Percentiles rank a stretch among this genome's conserved stretches.
These are phyloP conservation scores for Calonectria naviculata DNA, from an alignment of 2,329 filamentous ascomycete species.

Conservation along the genomic window DNA sequence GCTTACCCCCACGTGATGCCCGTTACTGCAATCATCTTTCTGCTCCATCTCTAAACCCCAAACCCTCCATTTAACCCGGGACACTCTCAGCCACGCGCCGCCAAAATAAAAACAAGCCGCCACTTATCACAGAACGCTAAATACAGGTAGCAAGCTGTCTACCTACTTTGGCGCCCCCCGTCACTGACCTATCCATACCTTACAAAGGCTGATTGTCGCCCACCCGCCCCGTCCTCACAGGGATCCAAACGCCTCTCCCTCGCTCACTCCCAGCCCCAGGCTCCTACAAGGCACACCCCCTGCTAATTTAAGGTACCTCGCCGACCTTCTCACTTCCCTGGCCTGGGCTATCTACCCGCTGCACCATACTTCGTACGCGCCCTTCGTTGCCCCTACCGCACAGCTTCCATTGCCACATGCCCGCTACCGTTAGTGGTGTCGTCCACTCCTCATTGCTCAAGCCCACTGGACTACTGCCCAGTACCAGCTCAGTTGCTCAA, in stretches of 20 bases:
- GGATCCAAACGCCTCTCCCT: constrained; percentile 1
- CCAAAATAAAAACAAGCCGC: not conserved
- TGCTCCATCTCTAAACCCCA: not conserved
- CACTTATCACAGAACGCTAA: not conserved
- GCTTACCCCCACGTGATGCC: constrained; percentile 4
- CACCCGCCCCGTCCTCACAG: not conserved
- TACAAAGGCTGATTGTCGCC: not conserved
- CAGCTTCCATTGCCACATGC: not conserved
- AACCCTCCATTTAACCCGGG: not conserved
- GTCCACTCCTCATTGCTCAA: not conserved
- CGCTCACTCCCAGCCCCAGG: constrained; percentile 2
- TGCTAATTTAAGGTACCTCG: constrained; percentile 11
- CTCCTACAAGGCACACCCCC: constrained; percentile 8
- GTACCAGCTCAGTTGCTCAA: not conserved
- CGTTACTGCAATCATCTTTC: not conserved
- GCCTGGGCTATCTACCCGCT: not conserved
- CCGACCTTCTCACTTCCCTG: not conserved
- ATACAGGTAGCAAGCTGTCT: not conserved
- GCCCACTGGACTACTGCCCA: not conserved
- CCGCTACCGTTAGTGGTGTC: constrained; percentile 14
- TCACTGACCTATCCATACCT: not conserved
- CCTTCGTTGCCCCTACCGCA: constrained; percentile 2
- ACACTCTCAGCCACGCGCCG: constrained; percentile 4
- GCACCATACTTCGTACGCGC: not conserved
- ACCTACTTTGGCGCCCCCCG: not conserved